Evolutionary conservation across 495 filamentous ascomycete species (phyloP), one percentile per base, ranked within the genome.

Genomic region (Xylona heveae): DNA sequence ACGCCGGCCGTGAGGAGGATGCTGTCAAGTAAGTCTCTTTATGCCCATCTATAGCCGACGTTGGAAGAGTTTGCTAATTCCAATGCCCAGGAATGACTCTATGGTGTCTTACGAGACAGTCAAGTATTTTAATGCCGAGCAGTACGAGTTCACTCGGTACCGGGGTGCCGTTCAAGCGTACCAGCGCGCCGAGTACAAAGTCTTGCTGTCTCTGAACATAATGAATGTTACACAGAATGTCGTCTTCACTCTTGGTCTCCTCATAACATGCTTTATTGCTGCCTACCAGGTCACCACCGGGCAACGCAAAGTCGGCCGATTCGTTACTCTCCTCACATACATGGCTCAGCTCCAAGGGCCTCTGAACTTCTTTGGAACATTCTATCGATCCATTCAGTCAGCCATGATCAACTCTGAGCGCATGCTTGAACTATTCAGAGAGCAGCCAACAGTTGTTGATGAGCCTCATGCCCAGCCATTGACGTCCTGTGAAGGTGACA

Each of bases 61-160:
- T 2, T 16, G 4, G 19, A 9, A 7, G 13, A 14, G 10, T 20
- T 14, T 19, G 6, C 34, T 44, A 39, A 42, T 26, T 19, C 29
- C 12, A 16, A n/a, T 4, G 29, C 4, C 1, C 33, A 73, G 68
- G 57, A 94, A 94, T 42, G 90, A 97, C 46, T 94, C 88, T 0
- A 90, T 97, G 66, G 72, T 83, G 22, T 88, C 83, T 7, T 97
- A 95, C 48, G 88, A 97, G 51, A 95, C 88, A 16, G 88, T 97
- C 44, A 95, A 97, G 50, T 95, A 95, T 47, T 97, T 97, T 63
- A 94, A 94, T 45, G 85, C 88, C 2, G 88, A 97, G 47, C 61
- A 70, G 5, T 92, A 84, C 49, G 88, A 97, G 44, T 94, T 92
- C 50, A 66, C 71, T 23, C 72, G 90, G 6, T 93, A 85, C 44